Percentiles rank a stretch among this genome's conserved stretches.
These are phyloP conservation scores for Gorgonomyces haynaldii DNA, from an alignment of 192 early-diverging fungal species.

Conservation along the genomic window DNA sequence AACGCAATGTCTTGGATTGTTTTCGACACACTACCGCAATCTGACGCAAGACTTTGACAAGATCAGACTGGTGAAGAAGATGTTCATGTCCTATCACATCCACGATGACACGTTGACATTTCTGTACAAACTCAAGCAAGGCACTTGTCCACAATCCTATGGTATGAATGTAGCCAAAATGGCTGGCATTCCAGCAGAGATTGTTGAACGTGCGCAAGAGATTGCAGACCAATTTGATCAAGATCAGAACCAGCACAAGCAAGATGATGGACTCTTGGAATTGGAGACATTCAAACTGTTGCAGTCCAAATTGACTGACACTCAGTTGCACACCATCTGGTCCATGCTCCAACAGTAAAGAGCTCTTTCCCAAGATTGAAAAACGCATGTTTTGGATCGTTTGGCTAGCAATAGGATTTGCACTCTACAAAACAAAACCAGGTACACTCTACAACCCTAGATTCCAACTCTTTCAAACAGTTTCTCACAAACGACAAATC, in stretches of 20 bases:
- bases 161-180: conserved; percentile 99
- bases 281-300: no score
- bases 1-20: conserved; percentile 79
- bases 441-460: no score
- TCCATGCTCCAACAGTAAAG: no score
- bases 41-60: conserved; percentile 75
- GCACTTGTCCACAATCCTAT: conserved; percentile 84
- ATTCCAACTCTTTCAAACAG: no score
- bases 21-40: conserved; percentile 93
- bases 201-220: conserved; percentile 52
- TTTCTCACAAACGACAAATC: no score
- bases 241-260: conserved; percentile 18
- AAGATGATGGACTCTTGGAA: no score
- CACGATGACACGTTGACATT: conserved; percentile 88
- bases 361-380: no score
- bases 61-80: conserved; percentile 63
- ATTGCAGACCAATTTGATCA: conserved; percentile 69
- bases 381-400: no score
- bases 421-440: no score
- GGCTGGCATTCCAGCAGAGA: conserved; percentile 69
- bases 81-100: conserved; percentile 63
- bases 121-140: conserved; percentile 77
- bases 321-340: no score
- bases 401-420: no score
- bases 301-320: no score